Percentiles rank a stretch among this genome's conserved stretches.
phyloP scores from a whole-genome alignment of 441 rosid genomes.

The Rhodomyrtus psidioides region DNA sequence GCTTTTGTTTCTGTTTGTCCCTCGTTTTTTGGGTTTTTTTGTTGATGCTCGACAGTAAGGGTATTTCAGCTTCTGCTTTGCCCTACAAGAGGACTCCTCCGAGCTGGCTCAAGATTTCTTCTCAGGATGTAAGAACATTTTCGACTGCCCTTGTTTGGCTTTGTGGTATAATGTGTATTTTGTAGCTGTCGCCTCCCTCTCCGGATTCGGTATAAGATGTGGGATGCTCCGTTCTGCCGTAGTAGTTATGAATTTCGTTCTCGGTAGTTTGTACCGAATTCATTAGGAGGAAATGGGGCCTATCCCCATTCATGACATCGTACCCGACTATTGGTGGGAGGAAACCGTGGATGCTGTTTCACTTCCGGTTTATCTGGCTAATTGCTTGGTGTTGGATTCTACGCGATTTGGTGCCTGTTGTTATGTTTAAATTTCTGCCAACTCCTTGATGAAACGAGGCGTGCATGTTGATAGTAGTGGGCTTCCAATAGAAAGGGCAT shows the following conservation, averaged over 20 bases:
- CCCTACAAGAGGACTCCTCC: constrained; percentile 79
- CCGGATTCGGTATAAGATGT: neutral
- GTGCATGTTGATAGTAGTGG: neutral
- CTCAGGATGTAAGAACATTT: constrained; percentile 39
- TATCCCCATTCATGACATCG: neutral
- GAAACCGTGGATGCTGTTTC: neutral
- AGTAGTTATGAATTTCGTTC: neutral
- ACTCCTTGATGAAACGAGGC: neutral
- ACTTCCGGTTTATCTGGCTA: neutral
- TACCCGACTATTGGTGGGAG: neutral
- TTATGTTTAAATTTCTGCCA: neutral
- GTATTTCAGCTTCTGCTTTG: constrained; percentile 81
- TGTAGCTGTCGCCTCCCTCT: neutral
- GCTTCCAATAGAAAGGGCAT: neutral
- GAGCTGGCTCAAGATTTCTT: constrained; percentile 60
- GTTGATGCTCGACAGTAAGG: constrained; percentile 38
- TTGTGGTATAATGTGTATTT: neutral
- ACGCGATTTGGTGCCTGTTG: neutral
- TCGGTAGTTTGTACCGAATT: neutral
- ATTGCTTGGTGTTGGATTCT: neutral
- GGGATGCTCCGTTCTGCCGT: neutral
- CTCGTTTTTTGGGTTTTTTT: neutral
- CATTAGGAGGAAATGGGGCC: neutral
- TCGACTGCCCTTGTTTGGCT: neutral
- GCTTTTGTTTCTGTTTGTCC: neutral